A percentile compares a stretch with the other conserved stretches of the same genome.
Conservation (phyloP, 805 yeast genomes). For the Starmerella asiatica region DNA sequence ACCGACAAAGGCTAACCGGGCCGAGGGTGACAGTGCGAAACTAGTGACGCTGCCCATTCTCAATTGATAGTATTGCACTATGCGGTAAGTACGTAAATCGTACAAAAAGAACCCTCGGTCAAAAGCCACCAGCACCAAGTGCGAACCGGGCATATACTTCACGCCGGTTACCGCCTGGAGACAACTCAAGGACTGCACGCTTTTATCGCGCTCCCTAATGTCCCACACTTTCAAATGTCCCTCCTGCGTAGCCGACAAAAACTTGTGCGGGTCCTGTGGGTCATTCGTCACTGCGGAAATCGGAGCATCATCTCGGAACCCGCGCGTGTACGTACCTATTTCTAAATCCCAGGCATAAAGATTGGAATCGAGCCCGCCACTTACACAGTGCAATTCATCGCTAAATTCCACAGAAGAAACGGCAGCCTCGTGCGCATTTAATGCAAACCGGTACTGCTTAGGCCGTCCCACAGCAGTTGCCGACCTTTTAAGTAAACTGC, state of each 20-base stretch:
- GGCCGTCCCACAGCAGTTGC: neutral
- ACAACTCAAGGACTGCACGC: neutral
- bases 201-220: conserved; percentile 5
- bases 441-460: conserved; percentile 6
- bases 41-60: conserved; percentile 4
- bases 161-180: neutral
- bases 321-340: conserved; percentile 79
- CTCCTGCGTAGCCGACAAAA: conserved; percentile 11
- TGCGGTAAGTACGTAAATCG: conserved; percentile 13
- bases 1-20: conserved; percentile 18
- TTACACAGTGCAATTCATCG: conserved; percentile 5
- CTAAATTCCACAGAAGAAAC: conserved; percentile 11
- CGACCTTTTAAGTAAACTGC: neutral
- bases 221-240: conserved; percentile 17
- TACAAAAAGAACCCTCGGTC: conserved; percentile 4
- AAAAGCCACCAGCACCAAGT: conserved; percentile 6
- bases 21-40: conserved; percentile 14
- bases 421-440: conserved; percentile 14
- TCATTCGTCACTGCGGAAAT: conserved; percentile 47
- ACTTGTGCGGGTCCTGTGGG: conserved; percentile 60
- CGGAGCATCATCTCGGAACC: conserved; percentile 32
- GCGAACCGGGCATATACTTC: conserved; percentile 10
- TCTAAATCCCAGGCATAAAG: conserved; percentile 68
- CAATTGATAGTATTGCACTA: conserved; percentile 3
- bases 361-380: conserved; percentile 13